phyloP scores from a whole-genome alignment of 2,329 filamentous ascomycete genomes.

The Dichotomopilus funicola region DNA sequence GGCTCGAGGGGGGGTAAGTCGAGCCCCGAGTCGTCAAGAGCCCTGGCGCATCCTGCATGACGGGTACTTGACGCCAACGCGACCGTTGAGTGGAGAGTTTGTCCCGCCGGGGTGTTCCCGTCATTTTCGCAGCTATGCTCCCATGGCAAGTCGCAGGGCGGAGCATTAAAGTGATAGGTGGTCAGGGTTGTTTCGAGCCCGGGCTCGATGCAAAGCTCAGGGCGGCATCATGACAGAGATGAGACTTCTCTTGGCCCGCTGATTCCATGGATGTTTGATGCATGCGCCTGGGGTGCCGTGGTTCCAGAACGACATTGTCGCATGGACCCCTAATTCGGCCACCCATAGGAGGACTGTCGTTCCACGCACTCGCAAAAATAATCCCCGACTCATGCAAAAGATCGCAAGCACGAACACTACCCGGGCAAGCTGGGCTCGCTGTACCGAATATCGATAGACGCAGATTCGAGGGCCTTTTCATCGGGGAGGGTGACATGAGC shows the following conservation, averaged over 20 bases:
- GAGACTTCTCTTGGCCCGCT: conserved; percentile 1
- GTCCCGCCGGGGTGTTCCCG: conserved; percentile 1
- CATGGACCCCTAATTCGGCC: no score
- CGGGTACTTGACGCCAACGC: conserved; percentile 8
- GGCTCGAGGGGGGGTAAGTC: background rate
- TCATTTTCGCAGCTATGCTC: background rate
- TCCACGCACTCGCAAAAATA: no score
- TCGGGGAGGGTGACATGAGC: no score
- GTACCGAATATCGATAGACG: no score
- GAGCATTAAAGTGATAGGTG: conserved; percentile 8
- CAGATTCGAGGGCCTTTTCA: no score
- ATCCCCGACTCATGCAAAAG: no score
- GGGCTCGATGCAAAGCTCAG: conserved; percentile 7
- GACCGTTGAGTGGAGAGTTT: conserved; percentile 8
- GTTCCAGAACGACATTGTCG: no score
- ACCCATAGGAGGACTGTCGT: no score
- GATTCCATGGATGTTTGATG: background rate
- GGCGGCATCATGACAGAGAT: conserved; percentile 7
- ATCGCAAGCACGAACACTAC: no score
- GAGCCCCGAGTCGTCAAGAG: conserved; percentile 2
- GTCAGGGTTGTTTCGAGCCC: conserved; percentile 13
- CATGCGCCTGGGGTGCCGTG: no score
- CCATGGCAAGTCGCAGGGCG: background rate
- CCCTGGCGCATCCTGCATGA: conserved; percentile 14
- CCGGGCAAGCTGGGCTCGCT: no score